Evolutionary conservation across 2,329 filamentous ascomycete genomes (phyloP), one percentile per base, ranked within the genome.

Genomic region (Lecanicillium sp.): DNA sequence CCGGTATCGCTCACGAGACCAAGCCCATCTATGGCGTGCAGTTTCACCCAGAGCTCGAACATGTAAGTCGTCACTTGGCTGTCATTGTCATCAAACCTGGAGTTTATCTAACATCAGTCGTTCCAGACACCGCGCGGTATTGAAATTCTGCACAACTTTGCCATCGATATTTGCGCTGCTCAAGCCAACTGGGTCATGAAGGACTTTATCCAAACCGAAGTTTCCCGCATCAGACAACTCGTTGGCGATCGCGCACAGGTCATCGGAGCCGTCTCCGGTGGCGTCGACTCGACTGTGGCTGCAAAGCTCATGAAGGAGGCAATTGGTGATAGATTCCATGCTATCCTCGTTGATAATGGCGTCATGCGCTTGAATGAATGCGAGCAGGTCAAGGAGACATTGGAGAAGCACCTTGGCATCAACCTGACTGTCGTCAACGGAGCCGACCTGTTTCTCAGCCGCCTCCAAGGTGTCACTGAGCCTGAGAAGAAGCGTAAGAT

Each of bases 401-500:
- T 96, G 3, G 71, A 73, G 2, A 60, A 88, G 53, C 80, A 92
- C 48, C 75, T 96, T 1, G 85, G 85, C 2, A 94, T 96, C 60
- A 92, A 95, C 60, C 70, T 96, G 3, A 94, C 85, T 0, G 82
- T 96, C 19, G 78, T 94, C 2, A 84, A 96, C 56, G 88, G 78
- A 0, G 73, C 74, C 9, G 71, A 94, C 44, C 67, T 75, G 18
- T 96, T 96, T 69, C 68, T 95, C n/a, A 65, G 66, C 20, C 71
- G 79, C 17, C 77, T 96, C 1, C 74, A 77, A 47, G 90, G 87
- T 14, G 76, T 95, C 18, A 67, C 65, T 0, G 86, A 80, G 20
- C 89, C 90, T 0, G 89, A 96, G 63, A 75, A 75, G 56, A 95
- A 95, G 72, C 74, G 89, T 40, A 95, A 94, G 65, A 80, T 95